phyloP scores from a whole-genome alignment of 1,284 basidiomycete genomes.

The Naganishia sp. region DNA sequence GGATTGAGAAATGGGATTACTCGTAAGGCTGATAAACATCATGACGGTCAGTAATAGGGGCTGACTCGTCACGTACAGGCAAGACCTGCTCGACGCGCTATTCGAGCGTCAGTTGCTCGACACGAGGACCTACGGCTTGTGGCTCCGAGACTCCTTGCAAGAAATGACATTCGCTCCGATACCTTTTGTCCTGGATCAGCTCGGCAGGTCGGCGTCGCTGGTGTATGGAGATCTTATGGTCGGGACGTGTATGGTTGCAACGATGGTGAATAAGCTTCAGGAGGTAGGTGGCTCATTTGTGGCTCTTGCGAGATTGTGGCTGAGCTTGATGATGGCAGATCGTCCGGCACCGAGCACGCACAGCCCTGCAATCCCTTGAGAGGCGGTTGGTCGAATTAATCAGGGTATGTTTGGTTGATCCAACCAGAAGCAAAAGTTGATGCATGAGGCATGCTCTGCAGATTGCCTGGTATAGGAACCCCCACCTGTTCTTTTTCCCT shows the following conservation, averaged over 20 bases:
- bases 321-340: background rate
- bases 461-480: slow-evolving; percentile 12
- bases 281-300: background rate
- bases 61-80: background rate
- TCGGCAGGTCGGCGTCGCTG: slow-evolving; percentile 12
- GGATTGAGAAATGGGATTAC: slow-evolving; percentile 44
- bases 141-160: slow-evolving; percentile 67
- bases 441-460: slow-evolving; percentile 5
- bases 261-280: slow-evolving; percentile 2
- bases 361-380: background rate
- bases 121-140: slow-evolving; percentile 72
- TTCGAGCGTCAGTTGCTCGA: slow-evolving; percentile 70
- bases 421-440: background rate
- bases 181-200: slow-evolving; percentile 7
- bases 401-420: background rate
- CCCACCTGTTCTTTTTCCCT: slow-evolving; percentile 12
- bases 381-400: background rate
- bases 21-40: slow-evolving; percentile 34
- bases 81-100: slow-evolving; percentile 63
- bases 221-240: slow-evolving; percentile 6
- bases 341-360: slow-evolving; percentile 7
- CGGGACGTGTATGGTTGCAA: slow-evolving; percentile 5
- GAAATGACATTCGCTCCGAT: background rate
- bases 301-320: background rate
- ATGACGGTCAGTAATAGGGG: background rate